These are phyloP conservation scores for Trichoderma sp. DNA, from an alignment of 2,329 filamentous ascomycete genomes.

Conservation along the genomic window DNA sequence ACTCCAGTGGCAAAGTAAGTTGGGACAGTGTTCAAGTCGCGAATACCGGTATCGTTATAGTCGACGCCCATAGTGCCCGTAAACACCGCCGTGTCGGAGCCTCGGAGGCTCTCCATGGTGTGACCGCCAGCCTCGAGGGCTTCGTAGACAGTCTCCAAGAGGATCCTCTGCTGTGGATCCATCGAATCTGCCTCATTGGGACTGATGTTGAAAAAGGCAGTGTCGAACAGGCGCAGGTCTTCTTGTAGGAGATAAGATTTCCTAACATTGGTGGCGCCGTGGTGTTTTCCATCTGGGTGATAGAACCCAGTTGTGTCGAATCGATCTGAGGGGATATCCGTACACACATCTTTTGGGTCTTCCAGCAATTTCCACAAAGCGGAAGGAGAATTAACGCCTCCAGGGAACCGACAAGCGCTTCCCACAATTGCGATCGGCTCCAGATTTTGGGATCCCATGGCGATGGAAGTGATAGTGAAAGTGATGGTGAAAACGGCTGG, in stretches of 20 bases:
- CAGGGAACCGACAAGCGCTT: constrained; percentile 29
- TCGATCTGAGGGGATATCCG: constrained; percentile 22
- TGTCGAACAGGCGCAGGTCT: no score
- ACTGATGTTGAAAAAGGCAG: no score
- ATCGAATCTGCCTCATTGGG: background rate
- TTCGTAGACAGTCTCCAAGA: constrained; percentile 45
- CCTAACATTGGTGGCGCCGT: constrained; percentile 31
- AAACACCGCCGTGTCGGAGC: constrained; percentile 40
- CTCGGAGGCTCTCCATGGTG: constrained; percentile 25
- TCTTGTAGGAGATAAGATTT: constrained; percentile 32
- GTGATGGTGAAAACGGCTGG: no score
- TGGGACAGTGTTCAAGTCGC: constrained; percentile 32
- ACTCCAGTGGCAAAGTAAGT: constrained; percentile 45
- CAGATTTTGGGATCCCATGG: constrained; percentile 12
- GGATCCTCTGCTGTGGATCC: constrained; percentile 26
- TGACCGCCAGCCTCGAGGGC: constrained; percentile 39
- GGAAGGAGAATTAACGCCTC: constrained; percentile 25
- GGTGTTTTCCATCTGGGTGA: constrained; percentile 29
- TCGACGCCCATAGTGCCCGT: constrained; percentile 38
- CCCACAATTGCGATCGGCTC: constrained; percentile 31
- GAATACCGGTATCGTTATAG: constrained; percentile 38
- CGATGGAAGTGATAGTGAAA: no score
- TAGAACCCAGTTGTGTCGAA: constrained; percentile 28
- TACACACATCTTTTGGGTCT: no score
- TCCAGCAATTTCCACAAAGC: constrained; percentile 22